Conservation (phyloP, 305 asterid species). For the Petunia hybrid region DNA sequence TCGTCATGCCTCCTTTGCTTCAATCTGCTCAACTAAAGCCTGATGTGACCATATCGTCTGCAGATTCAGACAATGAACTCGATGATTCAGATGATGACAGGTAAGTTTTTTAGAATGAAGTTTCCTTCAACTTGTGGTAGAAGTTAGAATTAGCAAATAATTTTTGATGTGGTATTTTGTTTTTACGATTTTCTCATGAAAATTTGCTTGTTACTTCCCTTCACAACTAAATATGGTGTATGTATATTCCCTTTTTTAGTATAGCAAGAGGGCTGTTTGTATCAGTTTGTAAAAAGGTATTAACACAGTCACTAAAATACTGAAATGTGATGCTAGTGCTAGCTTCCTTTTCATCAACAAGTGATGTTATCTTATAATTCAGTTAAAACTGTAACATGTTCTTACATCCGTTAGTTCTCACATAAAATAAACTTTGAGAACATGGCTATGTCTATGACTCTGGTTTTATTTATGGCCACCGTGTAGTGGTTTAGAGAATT, state of each 20-base stretch:
- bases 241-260: slow-evolving; percentile 6
- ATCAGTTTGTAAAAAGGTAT: background rate
- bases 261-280: background rate
- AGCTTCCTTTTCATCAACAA: slow-evolving; percentile 5
- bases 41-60: slow-evolving; percentile 90
- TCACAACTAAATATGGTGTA: slow-evolving; percentile 16
- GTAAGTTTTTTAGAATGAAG: slow-evolving; percentile 40
- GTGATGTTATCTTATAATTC: slow-evolving; percentile 17
- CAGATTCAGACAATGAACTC: slow-evolving; percentile 87
- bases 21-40: slow-evolving; percentile 99
- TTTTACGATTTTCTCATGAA: background rate
- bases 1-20: slow-evolving; percentile 98
- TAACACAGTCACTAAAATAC: background rate
- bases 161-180: background rate
- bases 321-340: slow-evolving; percentile 5
- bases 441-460: background rate
- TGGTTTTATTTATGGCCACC: slow-evolving; percentile 7
- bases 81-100: slow-evolving; percentile 97
- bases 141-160: slow-evolving; percentile 15
- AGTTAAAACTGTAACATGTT: background rate
- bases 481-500: background rate
- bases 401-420: background rate
- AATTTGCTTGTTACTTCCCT: background rate
- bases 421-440: slow-evolving; percentile 1
- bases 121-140: slow-evolving; percentile 23